Percentiles rank a stretch among this genome's conserved stretches.
These are phyloP conservation scores for Hapsidospora chrysogenum DNA, from an alignment of 495 filamentous ascomycete species.

Conservation along the genomic window DNA sequence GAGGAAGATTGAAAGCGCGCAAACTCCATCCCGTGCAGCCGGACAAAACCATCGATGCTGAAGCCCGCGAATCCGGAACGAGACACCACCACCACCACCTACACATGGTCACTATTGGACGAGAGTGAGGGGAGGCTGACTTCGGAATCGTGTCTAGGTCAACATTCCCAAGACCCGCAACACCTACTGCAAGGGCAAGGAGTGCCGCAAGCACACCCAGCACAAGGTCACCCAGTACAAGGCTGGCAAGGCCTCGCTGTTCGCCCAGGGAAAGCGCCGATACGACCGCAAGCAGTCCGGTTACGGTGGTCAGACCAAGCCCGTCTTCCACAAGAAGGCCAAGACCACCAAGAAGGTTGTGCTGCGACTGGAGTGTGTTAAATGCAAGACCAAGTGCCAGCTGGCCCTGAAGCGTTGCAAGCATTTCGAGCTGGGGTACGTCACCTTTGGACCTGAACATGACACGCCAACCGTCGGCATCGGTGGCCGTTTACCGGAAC, in stretches of 20 bases:
- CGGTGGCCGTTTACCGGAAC: too few species aligned
- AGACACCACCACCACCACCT: background rate
- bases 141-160: background rate
- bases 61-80: background rate
- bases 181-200: conserved; percentile 76
- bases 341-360: conserved; percentile 99
- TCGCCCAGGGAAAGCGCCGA: conserved; percentile 98
- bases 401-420: conserved; percentile 97
- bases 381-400: conserved; percentile 98
- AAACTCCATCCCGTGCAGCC: too few species aligned
- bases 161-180: conserved; percentile 16
- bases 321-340: conserved; percentile 99
- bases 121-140: background rate
- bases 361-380: conserved; percentile 86
- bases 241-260: conserved; percentile 81
- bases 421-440: conserved; percentile 98
- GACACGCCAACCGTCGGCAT: background rate
- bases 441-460: conserved; percentile 6
- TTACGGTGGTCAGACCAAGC: conserved; percentile 99
- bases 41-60: background rate
- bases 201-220: conserved; percentile 87
- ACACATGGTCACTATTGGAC: background rate
- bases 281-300: conserved; percentile 99
- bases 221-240: conserved; percentile 98
- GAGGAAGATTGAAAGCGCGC: too few species aligned